These are phyloP conservation scores for Raphidocelis subcapitata DNA, from an alignment of 139 green algal species.

Conservation along the genomic window DNA sequence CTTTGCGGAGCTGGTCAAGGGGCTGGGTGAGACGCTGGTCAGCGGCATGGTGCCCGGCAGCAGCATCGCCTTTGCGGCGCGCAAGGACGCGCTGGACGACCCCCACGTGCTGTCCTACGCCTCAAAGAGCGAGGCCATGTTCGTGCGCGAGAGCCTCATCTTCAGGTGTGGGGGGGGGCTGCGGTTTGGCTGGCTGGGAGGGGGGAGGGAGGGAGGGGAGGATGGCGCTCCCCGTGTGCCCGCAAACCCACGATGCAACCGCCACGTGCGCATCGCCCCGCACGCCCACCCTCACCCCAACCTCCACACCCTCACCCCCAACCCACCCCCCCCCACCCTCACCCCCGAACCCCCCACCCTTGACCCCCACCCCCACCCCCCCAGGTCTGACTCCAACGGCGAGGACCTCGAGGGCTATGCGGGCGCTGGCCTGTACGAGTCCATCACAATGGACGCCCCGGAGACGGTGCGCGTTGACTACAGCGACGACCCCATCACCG, in stretches of 20 bases:
- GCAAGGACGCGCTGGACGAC: constrained; percentile 70
- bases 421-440: constrained; percentile 91
- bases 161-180: constrained; percentile 61
- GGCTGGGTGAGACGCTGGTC: constrained; percentile 92
- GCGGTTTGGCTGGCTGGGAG: not conserved
- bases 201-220: not conserved
- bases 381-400: constrained; percentile 85
- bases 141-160: constrained; percentile 86
- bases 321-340: no score
- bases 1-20: constrained; percentile 94
- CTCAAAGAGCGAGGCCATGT: constrained; percentile 90
- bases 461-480: constrained; percentile 62
- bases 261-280: not conserved
- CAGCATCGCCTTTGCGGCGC: constrained; percentile 78
- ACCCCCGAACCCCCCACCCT: no score
- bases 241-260: not conserved
- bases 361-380: no score
- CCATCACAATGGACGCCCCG: constrained; percentile 90
- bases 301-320: no score
- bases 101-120: constrained; percentile 85
- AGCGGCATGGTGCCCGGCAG: constrained; percentile 89
- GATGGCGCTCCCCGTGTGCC: not conserved
- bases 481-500: constrained; percentile 33
- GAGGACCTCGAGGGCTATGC: constrained; percentile 96
- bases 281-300: no score